A percentile compares a stretch with the other conserved stretches of the same genome.
These are phyloP conservation scores for Suhomyces taliae DNA, from an alignment of 1,139 yeast species.

Conservation along the genomic window DNA sequence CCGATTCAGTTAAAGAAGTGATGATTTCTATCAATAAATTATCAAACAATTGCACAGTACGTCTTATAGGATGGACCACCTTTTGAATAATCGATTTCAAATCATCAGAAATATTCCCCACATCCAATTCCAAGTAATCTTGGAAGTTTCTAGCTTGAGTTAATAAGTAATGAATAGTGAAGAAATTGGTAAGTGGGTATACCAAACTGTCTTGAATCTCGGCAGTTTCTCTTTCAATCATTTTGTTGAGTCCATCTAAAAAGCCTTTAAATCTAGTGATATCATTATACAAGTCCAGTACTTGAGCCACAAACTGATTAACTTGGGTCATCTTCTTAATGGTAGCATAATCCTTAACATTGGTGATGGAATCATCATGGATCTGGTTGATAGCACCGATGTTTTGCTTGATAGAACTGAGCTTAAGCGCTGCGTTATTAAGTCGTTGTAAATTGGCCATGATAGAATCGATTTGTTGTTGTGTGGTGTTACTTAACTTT, in stretches of 20 bases:
- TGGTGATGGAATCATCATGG: conserved; percentile 52
- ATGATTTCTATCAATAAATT: conserved; percentile 59
- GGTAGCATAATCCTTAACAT: conserved; percentile 56
- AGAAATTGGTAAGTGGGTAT: conserved; percentile 58
- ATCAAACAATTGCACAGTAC: conserved; percentile 61
- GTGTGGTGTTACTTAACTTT: conserved; percentile 64
- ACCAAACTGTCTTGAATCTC: conserved; percentile 49
- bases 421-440: conserved; percentile 36
- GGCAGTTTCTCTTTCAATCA: conserved; percentile 57
- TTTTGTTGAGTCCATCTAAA: conserved; percentile 47
- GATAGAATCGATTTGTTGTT: conserved; percentile 57
- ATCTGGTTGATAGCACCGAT: conserved; percentile 60
- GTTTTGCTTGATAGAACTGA: conserved; percentile 52
- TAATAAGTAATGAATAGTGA: conserved; percentile 67
- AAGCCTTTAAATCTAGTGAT: conserved; percentile 58
- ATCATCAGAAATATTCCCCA: conserved; percentile 62
- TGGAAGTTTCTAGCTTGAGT: conserved; percentile 73
- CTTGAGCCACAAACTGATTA: conserved; percentile 71
- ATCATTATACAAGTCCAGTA: conserved; percentile 62
- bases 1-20: conserved; percentile 66
- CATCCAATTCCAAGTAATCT: conserved; percentile 65
- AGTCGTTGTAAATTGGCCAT: conserved; percentile 40
- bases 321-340: conserved; percentile 63
- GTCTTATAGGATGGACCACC: conserved; percentile 54
- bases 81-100: conserved; percentile 64